Conservation (phyloP, 1,284 basidiomycete genomes). For the Naganishia cerealis region DNA sequence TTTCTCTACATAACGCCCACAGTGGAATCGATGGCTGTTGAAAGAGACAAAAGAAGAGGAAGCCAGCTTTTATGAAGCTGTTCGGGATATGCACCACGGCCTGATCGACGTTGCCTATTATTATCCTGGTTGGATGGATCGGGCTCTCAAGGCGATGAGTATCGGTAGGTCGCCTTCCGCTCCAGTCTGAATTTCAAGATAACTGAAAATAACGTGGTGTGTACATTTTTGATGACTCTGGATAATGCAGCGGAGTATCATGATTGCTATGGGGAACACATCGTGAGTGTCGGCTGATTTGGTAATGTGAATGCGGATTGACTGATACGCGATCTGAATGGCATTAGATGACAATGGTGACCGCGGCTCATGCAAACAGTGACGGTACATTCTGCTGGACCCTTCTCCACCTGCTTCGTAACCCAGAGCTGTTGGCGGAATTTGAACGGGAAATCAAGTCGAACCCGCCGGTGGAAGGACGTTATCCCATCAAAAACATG, state of each 20-base stretch:
- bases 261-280: conserved; percentile 1
- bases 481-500: conserved; percentile 21
- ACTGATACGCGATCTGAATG: too few relatives aligned
- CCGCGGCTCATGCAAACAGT: conserved; percentile 10
- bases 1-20: neutral
- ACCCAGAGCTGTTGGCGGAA: conserved; percentile 10
- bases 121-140: conserved; percentile 15
- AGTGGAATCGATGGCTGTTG: conserved; percentile 29
- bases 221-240: conserved; percentile 10
- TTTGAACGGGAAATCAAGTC: conserved; percentile 25
- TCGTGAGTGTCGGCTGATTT: neutral
- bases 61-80: conserved; percentile 5
- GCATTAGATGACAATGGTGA: neutral
- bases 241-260: neutral
- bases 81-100: conserved; percentile 7
- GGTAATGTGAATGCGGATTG: too few relatives aligned
- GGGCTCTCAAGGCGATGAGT: conserved; percentile 4
- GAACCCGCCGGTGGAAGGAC: neutral
- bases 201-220: neutral
- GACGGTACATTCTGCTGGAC: conserved; percentile 22
- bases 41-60: conserved; percentile 18
- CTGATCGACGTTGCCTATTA: neutral
- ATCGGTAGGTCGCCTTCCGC: neutral
- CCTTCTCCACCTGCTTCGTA: conserved; percentile 20
- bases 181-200: neutral